Base-by-base conservation (phyloP, 768 basidiomycete species). In the Boletus coccyginus region DNA sequence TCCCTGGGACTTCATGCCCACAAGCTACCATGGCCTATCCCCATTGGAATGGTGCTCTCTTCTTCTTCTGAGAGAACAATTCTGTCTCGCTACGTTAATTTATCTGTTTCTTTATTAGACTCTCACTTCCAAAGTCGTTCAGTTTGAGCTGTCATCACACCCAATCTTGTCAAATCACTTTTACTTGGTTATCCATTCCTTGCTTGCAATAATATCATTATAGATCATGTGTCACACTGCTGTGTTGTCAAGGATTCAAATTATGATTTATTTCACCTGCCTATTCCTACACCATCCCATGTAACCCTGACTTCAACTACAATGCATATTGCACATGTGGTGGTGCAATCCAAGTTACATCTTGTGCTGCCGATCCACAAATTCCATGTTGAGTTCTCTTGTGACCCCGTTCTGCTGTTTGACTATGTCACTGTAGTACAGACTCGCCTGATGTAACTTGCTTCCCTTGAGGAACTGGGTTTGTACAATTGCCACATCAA, bases 161-260 rank as follows among this genome's bases (percentile, higher is more conserved):
- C 66, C 0, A 40, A 36, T 1, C 60, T 75, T 2, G 70, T 63
- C 35, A 59, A 50, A 3, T 66, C 67, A 5, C 33, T 78, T 8
- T 52, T 78, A 0, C 61, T 78, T 0, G 74, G 75, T 0, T 48
- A 69, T 0, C 76, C 74, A 0, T 77, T 72, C 31, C 62, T 77
- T 1, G 24, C 41, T 11, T 53, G 58, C 2, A 79, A 79, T 55
- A 36, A 65, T 0, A 72, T 79, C 59, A 56, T 73, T 0, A 56
- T 69, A 31, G 71, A 78, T 47, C 66, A 71, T 24, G 46, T 46
- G 0, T 0, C 35, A 0, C 46, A 43, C 3, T 49, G 57, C 0
- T 61, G 59, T 43, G 48, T 64, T 16, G 35, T 7, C 5, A 55
- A 56, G n/a, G 36, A 13, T 5, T 12, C 17, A 5, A 19, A 43